Percentiles rank a stretch among this genome's conserved stretches.
Evolutionary conservation across 129 eudicot genomes (phyloP).

Genomic region (Tanacetum coccineum): DNA sequence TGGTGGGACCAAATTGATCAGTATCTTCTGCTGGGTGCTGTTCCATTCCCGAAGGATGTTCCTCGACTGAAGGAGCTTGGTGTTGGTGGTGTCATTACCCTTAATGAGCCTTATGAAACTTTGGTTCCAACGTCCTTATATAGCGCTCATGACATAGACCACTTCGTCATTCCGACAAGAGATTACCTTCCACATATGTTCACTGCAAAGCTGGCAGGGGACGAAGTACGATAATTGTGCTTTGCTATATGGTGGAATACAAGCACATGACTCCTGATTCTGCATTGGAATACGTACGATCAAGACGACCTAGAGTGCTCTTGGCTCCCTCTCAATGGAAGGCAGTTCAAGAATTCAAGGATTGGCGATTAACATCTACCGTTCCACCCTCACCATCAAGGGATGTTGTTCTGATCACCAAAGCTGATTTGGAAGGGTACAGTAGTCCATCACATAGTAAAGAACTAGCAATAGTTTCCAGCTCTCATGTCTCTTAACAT

Average conservation of each 20-base stretch:
- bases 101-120: slow-evolving; percentile 90
- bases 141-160: slow-evolving; percentile 76
- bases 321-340: slow-evolving; percentile 83
- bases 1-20: no score
- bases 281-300: slow-evolving; percentile 78
- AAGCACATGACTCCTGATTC: slow-evolving; percentile 76
- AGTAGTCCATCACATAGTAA: slow-evolving; percentile 40
- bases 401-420: slow-evolving; percentile 79
- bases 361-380: slow-evolving; percentile 34
- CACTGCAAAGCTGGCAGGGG: slow-evolving; percentile 99
- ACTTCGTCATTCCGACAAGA: slow-evolving; percentile 90
- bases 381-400: slow-evolving; percentile 37
- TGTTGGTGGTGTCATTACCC: slow-evolving; percentile 93
- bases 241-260: slow-evolving; percentile 88
- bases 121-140: slow-evolving; percentile 78
- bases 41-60: slow-evolving; percentile 89
- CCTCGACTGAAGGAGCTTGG: slow-evolving; percentile 74
- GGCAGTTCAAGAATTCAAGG: slow-evolving; percentile 75
- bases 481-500: slow-evolving; percentile 69
- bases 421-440: slow-evolving; percentile 92
- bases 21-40: slow-evolving; percentile 91
- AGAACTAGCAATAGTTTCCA: slow-evolving; percentile 39
- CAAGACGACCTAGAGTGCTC: slow-evolving; percentile 80
- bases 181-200: slow-evolving; percentile 87
- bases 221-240: slow-evolving; percentile 92